Evolutionary conservation across 192 early-diverging fungal genomes (phyloP), one percentile per base, ranked within the genome.

Genomic region (Backusella mclennaniae): DNA sequence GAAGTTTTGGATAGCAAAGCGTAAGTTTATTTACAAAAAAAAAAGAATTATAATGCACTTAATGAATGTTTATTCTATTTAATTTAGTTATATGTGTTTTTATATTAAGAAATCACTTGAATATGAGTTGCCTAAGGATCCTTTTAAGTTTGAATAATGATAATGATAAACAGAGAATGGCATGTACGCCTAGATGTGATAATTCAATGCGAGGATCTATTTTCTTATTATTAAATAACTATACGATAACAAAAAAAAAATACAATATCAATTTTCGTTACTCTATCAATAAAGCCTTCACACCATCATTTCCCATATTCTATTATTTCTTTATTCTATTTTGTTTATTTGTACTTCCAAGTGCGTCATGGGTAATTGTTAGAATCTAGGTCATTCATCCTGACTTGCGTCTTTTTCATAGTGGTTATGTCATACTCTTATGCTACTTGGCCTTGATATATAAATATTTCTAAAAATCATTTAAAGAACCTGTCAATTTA

Each of bases 81-180:
- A 39, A n/a, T 11, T 14, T 68, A 93, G 90, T 66, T 96, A 96
- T 73, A 96, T 96, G 95, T 93, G 93, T 46, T 96, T 96, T 79
- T 96, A 96, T 69, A 85, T 94, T 35, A 93, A 92, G 73, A 80
- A 88, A 4, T 81, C 84, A 4, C 77, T 93, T 15, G 91, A 93
- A 59, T 93, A 92, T 75, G 82, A 85, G 41, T 12, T 23, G 2
- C 26, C 14, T 11, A 39, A 35, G 26, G 69, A 71, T 44, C 69
- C 69, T 42, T 71, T 71, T 29, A 35, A 38, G 14, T 71, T 71
- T 71, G 69, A 71, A 71, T 17, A 21, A 35, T 69, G 35, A 68
- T 31, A 31, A 31, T 9, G 6, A 35, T 39, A 39, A 11, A 39
- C 11, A 39, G 38, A 39, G 38, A 39, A 69, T 38, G n/a, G 19